Evolutionary conservation across 1,284 basidiomycete genomes (phyloP), one percentile per base, ranked within the genome.

Genomic region (Ustilago esculenta): DNA sequence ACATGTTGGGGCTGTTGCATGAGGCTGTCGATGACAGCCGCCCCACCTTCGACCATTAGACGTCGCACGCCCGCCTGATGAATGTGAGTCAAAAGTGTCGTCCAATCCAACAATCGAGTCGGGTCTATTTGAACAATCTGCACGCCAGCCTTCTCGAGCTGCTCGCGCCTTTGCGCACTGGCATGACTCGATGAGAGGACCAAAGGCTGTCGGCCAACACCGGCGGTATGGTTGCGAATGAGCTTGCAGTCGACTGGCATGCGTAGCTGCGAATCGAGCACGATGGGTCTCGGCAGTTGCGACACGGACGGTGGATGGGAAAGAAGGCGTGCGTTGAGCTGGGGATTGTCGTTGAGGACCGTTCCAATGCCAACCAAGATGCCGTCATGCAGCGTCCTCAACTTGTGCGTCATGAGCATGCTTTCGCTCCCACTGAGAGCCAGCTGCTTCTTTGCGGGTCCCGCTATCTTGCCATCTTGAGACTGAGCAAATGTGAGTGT

Each of bases 401-500:
- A 56, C 92, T 90, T 90, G 82, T 98, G 95, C 12, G 95, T 98
- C 91, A 98, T 93, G 40, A 88, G 76, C 90, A 95, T 91, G 81
- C 91, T 94, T 78, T 96, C 91, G 32, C 85, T 83, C 1, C 94
- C 90, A 72, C 92, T 94, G 47, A 98, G 85, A 17, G 87, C 86
- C 30, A 98, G 86, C 82, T 94, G 92, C 69, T 85, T 84, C 7
- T 92, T 89, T 14, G 85, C 85, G 5, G 83, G 82, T 0, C 92
- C 93, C 0, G 92, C 92, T 63, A 98, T 95, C 83, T 93, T 94
- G 27, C 88, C 92, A 84, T 98, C 94, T 42, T 94, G 84, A 1
- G 92, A 95, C 81, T 98, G 94, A 1, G 95, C 95, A 83, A 94
- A 98, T 1, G 95, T 96, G 9, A 98, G 84, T 0, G 94, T 98